A percentile compares a stretch with the other conserved stretches of the same genome.
Conservation (phyloP, 2,329 filamentous ascomycete genomes). For the Incumbomyces lentus region DNA sequence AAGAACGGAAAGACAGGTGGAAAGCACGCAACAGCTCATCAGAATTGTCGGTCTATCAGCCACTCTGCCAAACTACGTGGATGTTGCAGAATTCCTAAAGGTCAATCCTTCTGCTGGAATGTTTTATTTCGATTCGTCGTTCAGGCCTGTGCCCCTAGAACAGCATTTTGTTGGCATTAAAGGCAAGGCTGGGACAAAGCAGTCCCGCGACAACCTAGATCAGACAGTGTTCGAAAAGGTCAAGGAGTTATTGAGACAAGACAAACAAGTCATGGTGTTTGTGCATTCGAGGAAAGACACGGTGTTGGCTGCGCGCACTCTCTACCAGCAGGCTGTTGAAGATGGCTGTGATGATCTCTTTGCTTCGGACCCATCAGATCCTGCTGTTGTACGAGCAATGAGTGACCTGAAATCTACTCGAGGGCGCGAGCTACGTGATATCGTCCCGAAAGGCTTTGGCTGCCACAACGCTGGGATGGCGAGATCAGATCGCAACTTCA, state of each 20-base stretch:
- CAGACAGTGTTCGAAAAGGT: slow-evolving; percentile 86
- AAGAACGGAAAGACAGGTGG: slow-evolving; percentile 87
- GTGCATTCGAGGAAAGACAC: slow-evolving; percentile 96
- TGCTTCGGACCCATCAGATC: slow-evolving; percentile 65
- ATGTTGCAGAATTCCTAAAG: slow-evolving; percentile 92
- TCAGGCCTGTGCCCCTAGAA: slow-evolving; percentile 88
- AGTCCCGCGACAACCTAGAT: slow-evolving; percentile 82
- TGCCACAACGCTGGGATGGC: slow-evolving; percentile 97
- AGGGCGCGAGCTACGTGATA: slow-evolving; percentile 75
- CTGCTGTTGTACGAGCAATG: slow-evolving; percentile 60
- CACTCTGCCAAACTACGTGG: slow-evolving; percentile 89
- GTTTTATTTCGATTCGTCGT: slow-evolving; percentile 95
- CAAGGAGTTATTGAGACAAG: slow-evolving; percentile 75
- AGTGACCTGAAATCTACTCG: slow-evolving; percentile 78
- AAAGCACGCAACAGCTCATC: slow-evolving; percentile 95
- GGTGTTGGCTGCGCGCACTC: slow-evolving; percentile 70
- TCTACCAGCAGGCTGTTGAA: slow-evolving; percentile 78
- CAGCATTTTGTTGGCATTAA: slow-evolving; percentile 97
- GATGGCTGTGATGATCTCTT: slow-evolving; percentile 71
- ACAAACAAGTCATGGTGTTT: slow-evolving; percentile 99
- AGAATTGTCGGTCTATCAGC: slow-evolving; percentile 92
- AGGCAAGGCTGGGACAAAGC: slow-evolving; percentile 71
- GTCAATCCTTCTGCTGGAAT: slow-evolving; percentile 87
- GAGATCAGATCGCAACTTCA: slow-evolving; percentile 84
- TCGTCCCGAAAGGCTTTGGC: slow-evolving; percentile 82